Conservation (phyloP, 2,329 filamentous ascomycete genomes). For the Huntiella moniliformis region DNA sequence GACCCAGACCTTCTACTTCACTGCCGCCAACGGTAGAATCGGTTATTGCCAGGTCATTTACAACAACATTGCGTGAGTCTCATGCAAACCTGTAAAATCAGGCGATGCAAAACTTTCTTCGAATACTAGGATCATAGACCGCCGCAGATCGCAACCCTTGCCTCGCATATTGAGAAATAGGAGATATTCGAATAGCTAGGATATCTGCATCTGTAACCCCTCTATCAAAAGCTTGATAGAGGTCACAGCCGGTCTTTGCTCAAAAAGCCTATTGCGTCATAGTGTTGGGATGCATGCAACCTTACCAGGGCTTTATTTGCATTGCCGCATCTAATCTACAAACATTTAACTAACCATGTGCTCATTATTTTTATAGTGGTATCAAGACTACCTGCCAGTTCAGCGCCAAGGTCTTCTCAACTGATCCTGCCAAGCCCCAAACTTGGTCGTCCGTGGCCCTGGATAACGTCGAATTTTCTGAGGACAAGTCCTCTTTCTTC, state of each 20-base stretch:
- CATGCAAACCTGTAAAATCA: too few species aligned
- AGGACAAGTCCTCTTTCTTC: constrained; percentile 66
- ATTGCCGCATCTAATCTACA: neutral
- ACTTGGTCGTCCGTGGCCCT: constrained; percentile 74
- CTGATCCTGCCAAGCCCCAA: constrained; percentile 50
- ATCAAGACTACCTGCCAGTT: constrained; percentile 84
- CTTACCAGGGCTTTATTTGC: neutral
- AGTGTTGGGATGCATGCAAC: neutral
- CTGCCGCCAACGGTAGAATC: constrained; percentile 56
- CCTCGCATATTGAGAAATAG: neutral
- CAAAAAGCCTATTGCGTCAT: neutral
- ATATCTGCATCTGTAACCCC: neutral
- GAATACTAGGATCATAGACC: too few species aligned
- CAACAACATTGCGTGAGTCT: constrained; percentile 76
- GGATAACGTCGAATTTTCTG: constrained; percentile 62
- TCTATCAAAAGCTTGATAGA: neutral
- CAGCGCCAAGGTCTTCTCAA: constrained; percentile 80
- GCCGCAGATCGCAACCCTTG: neutral
- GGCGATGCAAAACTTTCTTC: too few species aligned
- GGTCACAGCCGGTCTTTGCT: neutral
- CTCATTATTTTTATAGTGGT: constrained; percentile 35
- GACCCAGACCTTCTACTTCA: constrained; percentile 86
- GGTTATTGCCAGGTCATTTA: constrained; percentile 85
- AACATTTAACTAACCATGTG: neutral
- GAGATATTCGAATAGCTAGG: neutral